phyloP scores from a whole-genome alignment of 306 rosid species.

The Dryas octopetala region DNA sequence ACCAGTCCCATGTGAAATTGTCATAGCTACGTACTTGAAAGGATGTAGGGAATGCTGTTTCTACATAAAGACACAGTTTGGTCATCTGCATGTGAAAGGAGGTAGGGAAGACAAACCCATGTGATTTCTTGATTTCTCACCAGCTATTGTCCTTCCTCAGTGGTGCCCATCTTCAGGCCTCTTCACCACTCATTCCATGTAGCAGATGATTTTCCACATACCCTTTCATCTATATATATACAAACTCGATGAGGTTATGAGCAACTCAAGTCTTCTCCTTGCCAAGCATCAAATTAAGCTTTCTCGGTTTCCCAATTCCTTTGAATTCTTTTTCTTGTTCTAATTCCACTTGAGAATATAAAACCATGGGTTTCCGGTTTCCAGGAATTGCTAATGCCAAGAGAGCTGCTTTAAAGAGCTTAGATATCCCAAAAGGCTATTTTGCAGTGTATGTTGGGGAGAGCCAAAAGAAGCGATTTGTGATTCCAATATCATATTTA shows the following conservation, averaged over 20 bases:
- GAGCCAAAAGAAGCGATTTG: conserved; percentile 28
- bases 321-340: background rate
- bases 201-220: background rate
- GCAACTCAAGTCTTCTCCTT: conserved; percentile 6
- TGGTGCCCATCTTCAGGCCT: background rate
- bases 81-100: background rate
- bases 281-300: background rate
- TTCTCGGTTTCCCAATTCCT: background rate
- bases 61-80: background rate
- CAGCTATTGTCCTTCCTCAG: background rate
- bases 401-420: conserved; percentile 4
- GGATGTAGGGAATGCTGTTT: conserved; percentile 1
- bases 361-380: conserved; percentile 13
- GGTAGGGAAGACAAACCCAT: background rate
- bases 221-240: conserved; percentile 1
- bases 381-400: conserved; percentile 13
- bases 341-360: background rate
- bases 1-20: too few relatives aligned
- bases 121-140: background rate
- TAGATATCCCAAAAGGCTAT: conserved; percentile 29
- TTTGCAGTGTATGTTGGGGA: conserved; percentile 55
- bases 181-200: background rate
- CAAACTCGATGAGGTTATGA: background rate
- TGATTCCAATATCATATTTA: too few relatives aligned
- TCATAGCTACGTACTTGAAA: too few relatives aligned